A percentile compares a stretch with the other conserved stretches of the same genome.
Conservation (phyloP, 1,284 basidiomycete species). For the Apiotrichum gamsii region DNA sequence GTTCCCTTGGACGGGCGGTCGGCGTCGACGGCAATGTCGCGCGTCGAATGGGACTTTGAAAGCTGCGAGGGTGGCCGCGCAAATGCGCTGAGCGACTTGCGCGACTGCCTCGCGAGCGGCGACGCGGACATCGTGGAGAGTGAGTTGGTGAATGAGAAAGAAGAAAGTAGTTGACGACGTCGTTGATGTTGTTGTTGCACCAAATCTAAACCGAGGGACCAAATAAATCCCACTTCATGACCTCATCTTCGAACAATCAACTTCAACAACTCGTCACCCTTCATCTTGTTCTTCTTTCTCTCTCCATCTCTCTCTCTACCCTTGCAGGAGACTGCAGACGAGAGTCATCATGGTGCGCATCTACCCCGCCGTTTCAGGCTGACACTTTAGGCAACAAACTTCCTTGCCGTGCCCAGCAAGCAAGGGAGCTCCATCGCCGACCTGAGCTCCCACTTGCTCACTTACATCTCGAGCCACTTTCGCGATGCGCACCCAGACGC, state of each 20-base stretch:
- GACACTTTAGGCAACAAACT: slow-evolving; percentile 51
- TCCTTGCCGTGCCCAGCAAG: slow-evolving; percentile 71
- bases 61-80: slow-evolving; percentile 36
- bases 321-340: too few species aligned
- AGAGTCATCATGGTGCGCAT: background rate
- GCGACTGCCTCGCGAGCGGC: slow-evolving; percentile 34
- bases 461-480: slow-evolving; percentile 63
- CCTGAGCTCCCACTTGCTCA: slow-evolving; percentile 56
- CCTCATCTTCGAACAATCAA: too few species aligned
- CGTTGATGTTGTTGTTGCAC: too few species aligned
- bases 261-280: too few species aligned
- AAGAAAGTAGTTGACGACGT: too few species aligned
- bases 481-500: slow-evolving; percentile 78
- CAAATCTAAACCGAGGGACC: too few species aligned
- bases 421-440: slow-evolving; percentile 56
- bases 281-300: too few species aligned
- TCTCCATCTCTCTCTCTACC: too few species aligned
- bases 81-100: slow-evolving; percentile 35
- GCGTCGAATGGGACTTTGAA: slow-evolving; percentile 21
- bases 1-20: background rate
- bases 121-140: slow-evolving; percentile 37
- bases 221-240: too few species aligned
- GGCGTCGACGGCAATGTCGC: slow-evolving; percentile 3
- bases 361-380: background rate
- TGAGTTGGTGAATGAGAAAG: background rate